phyloP scores from a whole-genome alignment of 441 rosid genomes.

The Populus hybrid region DNA sequence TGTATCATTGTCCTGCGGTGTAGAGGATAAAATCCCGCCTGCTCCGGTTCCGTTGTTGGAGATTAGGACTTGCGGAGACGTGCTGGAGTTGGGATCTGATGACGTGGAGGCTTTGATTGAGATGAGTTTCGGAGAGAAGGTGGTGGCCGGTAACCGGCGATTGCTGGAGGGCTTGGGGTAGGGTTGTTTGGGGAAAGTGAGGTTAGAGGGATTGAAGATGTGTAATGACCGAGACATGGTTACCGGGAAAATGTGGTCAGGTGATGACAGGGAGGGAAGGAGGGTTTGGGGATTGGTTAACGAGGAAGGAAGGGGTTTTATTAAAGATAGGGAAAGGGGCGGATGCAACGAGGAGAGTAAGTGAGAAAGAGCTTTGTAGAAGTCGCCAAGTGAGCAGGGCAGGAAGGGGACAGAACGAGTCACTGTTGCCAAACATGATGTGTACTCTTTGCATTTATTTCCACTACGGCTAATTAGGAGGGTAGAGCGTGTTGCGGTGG shows the following conservation, averaged over 20 bases:
- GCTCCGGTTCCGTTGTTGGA: conserved; percentile 43
- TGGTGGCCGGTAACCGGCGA: conserved; percentile 31
- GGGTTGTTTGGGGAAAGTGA: conserved; percentile 34
- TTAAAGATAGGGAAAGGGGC: conserved; percentile 24
- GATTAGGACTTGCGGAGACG: conserved; percentile 37
- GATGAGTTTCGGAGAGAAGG: conserved; percentile 20
- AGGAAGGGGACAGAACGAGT: neutral
- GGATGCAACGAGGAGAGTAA: conserved; percentile 40
- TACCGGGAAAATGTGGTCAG: conserved; percentile 3
- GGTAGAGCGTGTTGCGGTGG: too few relatives aligned
- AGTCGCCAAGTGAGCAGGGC: conserved; percentile 28
- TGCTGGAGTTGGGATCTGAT: conserved; percentile 37
- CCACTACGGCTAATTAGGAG: neutral
- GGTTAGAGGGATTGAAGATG: conserved; percentile 43
- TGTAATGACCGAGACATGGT: conserved; percentile 73
- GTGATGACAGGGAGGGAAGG: conserved; percentile 1
- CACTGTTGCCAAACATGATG: neutral
- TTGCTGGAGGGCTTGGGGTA: conserved; percentile 30
- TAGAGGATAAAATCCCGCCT: neutral
- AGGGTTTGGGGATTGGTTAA: conserved; percentile 3
- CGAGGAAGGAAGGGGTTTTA: conserved; percentile 2
- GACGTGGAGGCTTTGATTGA: conserved; percentile 36
- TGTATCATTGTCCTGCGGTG: neutral
- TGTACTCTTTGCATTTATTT: too few relatives aligned
- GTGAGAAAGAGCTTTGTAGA: conserved; percentile 15